Conservation (phyloP, 176 grass and related monocot species). For the Stipa capillata region DNA sequence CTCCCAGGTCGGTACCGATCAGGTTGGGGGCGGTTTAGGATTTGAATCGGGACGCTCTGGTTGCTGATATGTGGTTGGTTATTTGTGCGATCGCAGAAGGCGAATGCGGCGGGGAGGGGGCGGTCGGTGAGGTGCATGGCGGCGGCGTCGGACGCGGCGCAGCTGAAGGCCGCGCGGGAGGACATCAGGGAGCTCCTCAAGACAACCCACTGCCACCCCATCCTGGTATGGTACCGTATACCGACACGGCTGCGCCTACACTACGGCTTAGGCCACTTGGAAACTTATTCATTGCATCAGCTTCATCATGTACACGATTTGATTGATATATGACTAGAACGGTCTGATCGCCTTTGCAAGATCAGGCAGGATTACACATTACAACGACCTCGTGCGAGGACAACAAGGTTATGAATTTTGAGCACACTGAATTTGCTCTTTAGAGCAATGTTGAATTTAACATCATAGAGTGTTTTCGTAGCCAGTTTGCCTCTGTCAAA, state of each 20-base stretch:
- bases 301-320: not conserved
- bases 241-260: not conserved
- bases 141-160: conserved; percentile 42
- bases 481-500: not conserved
- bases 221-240: conserved; percentile 42
- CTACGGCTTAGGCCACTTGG: not conserved
- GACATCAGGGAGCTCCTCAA: conserved; percentile 81
- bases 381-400: too few relatives aligned
- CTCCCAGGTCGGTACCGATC: conserved; percentile 38
- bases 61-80: conserved; percentile 6
- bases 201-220: conserved; percentile 68
- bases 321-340: not conserved
- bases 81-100: conserved; percentile 1
- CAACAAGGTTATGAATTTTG: not conserved
- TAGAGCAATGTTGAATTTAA: not conserved
- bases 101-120: conserved; percentile 5
- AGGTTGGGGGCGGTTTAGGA: not conserved
- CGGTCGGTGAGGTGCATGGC: conserved; percentile 38
- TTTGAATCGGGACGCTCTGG: not conserved
- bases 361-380: not conserved
- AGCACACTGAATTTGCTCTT: not conserved
- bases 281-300: not conserved
- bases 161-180: conserved; percentile 77
- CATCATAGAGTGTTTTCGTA: not conserved
- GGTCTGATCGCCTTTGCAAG: not conserved